phyloP scores from a whole-genome alignment of 805 yeast genomes.

The Yamadazyma kitorensis region DNA sequence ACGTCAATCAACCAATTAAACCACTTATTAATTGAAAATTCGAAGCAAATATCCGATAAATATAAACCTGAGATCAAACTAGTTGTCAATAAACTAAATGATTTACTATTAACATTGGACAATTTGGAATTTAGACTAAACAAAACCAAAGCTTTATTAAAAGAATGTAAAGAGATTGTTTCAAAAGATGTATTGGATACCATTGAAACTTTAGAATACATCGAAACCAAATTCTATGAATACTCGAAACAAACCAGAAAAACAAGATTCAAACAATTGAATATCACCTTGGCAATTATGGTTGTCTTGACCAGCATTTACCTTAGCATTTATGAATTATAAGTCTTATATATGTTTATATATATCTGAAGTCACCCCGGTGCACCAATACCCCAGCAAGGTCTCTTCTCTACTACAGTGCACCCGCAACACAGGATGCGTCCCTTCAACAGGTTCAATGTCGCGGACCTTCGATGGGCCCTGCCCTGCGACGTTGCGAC shows the following conservation, averaged over 20 bases:
- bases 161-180: slow-evolving; percentile 23
- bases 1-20: slow-evolving; percentile 17
- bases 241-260: slow-evolving; percentile 23
- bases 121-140: slow-evolving; percentile 25
- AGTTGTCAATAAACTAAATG: slow-evolving; percentile 26
- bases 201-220: slow-evolving; percentile 29
- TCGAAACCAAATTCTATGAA: slow-evolving; percentile 26
- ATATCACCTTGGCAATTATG: slow-evolving; percentile 12
- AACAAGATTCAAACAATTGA: slow-evolving; percentile 29
- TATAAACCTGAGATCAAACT: slow-evolving; percentile 26
- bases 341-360: too few species aligned
- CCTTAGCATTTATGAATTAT: too few species aligned
- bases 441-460: too few species aligned
- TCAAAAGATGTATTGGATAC: slow-evolving; percentile 24
- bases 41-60: slow-evolving; percentile 16
- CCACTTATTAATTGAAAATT: slow-evolving; percentile 16
- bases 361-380: too few species aligned
- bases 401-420: too few species aligned
- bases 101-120: slow-evolving; percentile 23
- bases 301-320: slow-evolving; percentile 11
- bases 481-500: too few species aligned
- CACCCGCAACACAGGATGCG: too few species aligned
- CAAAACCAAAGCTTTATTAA: slow-evolving; percentile 20
- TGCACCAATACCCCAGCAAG: too few species aligned
- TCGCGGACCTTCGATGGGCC: too few species aligned